phyloP scores from a whole-genome alignment of 1,284 basidiomycete genomes.

The Trametes polyzona region DNA sequence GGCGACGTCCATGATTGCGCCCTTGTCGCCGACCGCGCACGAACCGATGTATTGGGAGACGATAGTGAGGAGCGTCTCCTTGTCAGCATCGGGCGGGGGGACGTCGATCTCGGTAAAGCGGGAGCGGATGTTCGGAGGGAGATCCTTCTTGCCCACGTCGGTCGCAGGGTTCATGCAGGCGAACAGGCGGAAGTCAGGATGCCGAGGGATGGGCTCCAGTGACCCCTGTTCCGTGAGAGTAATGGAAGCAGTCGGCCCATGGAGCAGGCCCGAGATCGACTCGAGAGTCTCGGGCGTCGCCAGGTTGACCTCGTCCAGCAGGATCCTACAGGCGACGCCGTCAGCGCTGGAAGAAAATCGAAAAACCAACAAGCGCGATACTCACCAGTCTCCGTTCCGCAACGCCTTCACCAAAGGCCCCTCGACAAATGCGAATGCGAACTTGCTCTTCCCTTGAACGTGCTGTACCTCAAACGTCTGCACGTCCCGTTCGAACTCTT shows the following conservation, averaged over 20 bases:
- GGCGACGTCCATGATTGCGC: slow-evolving; percentile 89
- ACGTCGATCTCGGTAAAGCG: slow-evolving; percentile 98
- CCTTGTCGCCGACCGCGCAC: slow-evolving; percentile 83
- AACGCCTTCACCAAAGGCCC: slow-evolving; percentile 95
- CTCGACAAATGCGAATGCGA: slow-evolving; percentile 95
- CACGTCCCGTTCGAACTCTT: slow-evolving; percentile 72
- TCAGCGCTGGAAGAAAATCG: no score
- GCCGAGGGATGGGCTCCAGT: slow-evolving; percentile 87
- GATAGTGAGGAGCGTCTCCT: slow-evolving; percentile 88
- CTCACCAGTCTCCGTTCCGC: slow-evolving; percentile 88
- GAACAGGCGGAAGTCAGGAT: slow-evolving; percentile 95
- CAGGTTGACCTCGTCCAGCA: slow-evolving; percentile 97
- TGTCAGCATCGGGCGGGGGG: slow-evolving; percentile 89
- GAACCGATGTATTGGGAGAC: slow-evolving; percentile 91
- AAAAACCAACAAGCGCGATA: no score
- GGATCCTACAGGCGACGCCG: slow-evolving; percentile 66
- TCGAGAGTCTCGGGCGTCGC: slow-evolving; percentile 96
- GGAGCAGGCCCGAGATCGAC: slow-evolving; percentile 86
- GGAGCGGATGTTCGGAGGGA: slow-evolving; percentile 88
- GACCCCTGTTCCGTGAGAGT: slow-evolving; percentile 95
- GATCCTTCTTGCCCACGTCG: slow-evolving; percentile 97
- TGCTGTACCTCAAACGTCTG: slow-evolving; percentile 87
- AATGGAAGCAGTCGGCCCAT: slow-evolving; percentile 86
- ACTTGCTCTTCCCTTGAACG: slow-evolving; percentile 83
- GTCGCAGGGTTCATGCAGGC: slow-evolving; percentile 99